phyloP scores from a whole-genome alignment of 768 basidiomycete species.

The Tylopilus plumbeoviolaceoides region DNA sequence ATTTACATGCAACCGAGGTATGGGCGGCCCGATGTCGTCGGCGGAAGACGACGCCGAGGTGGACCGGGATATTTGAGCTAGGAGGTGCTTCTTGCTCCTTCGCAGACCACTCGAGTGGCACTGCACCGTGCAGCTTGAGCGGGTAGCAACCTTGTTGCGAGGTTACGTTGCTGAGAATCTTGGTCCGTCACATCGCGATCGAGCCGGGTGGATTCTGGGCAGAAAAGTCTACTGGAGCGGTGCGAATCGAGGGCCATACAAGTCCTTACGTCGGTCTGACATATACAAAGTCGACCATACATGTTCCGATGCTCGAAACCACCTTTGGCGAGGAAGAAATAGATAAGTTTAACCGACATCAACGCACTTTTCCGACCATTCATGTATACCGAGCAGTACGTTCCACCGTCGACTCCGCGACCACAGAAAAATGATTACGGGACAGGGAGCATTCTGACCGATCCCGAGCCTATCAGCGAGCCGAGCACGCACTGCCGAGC shows the following conservation, averaged over 20 bases:
- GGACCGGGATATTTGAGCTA: not conserved
- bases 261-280: not conserved
- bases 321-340: too few relatives aligned
- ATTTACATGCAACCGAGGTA: not conserved
- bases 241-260: not conserved
- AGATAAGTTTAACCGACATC: too few relatives aligned
- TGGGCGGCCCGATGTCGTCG: not conserved
- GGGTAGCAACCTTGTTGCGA: not conserved
- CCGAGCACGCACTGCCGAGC: too few relatives aligned
- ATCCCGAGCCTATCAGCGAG: too few relatives aligned
- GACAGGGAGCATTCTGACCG: too few relatives aligned
- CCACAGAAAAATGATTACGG: too few relatives aligned
- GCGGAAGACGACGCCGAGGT: not conserved
- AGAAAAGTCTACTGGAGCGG: not conserved
- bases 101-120: not conserved
- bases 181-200: not conserved
- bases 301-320: too few relatives aligned
- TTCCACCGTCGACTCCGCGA: too few relatives aligned
- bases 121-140: too few relatives aligned
- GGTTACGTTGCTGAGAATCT: not conserved
- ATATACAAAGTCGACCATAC: not conserved
- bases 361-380: too few relatives aligned
- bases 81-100: not conserved
- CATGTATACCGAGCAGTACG: too few relatives aligned
- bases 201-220: not conserved